Percentiles rank a stretch among this genome's conserved stretches.
phyloP scores from a whole-genome alignment of 73 alveolate genomes.

The Stentor coeruleus region DNA sequence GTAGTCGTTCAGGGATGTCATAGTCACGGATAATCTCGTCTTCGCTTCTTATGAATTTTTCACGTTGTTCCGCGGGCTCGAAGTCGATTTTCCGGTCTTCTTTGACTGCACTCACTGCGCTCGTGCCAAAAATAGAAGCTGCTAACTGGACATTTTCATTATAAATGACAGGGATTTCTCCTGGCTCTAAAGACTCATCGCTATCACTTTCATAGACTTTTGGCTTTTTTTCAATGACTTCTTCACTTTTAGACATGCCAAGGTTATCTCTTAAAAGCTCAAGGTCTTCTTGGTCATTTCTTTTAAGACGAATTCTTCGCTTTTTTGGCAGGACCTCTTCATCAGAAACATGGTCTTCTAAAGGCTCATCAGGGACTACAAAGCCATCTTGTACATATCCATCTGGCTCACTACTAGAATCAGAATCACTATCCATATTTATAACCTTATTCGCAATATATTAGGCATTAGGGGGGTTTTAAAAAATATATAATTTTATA shows the following conservation, averaged over 20 bases:
- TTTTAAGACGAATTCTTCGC: background rate
- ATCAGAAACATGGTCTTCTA: background rate
- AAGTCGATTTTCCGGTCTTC: background rate
- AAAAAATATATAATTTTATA: background rate
- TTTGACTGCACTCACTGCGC: background rate
- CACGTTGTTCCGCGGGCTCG: slow-evolving; percentile 20
- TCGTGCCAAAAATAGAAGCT: background rate
- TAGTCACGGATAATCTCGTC: background rate
- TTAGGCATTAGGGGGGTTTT: no score
- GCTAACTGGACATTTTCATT: background rate
- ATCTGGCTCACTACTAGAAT: no score
- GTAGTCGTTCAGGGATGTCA: slow-evolving; percentile 22
- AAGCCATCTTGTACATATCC: background rate
- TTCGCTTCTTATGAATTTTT: background rate
- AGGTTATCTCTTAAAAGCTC: background rate
- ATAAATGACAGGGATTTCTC: background rate
- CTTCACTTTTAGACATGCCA: background rate
- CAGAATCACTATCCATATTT: no score
- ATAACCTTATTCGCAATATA: no score
- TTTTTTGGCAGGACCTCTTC: background rate
- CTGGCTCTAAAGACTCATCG: background rate
- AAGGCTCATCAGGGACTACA: background rate
- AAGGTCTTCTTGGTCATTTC: background rate
- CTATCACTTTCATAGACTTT: background rate
- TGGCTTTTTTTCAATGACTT: background rate